Conservation (phyloP, 345 rosid species). For the Eucalyptus cloeziana region DNA sequence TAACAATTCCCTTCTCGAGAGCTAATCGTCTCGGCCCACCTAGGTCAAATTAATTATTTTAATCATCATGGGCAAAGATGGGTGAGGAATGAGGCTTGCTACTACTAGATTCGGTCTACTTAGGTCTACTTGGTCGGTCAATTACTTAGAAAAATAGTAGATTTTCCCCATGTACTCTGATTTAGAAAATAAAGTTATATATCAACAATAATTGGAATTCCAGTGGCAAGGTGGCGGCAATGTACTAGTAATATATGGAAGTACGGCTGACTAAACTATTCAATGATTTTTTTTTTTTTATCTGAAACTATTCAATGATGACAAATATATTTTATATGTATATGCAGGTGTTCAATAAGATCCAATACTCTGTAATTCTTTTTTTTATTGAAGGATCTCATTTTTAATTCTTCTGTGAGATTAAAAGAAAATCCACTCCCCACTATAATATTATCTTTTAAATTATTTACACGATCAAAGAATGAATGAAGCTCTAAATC, state of each 20-base stretch:
- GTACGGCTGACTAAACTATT: background rate
- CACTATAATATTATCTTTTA: background rate
- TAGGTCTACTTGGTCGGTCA: background rate
- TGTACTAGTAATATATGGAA: background rate
- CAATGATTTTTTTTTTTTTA: no score
- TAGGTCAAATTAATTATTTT: background rate
- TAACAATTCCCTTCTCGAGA: background rate
- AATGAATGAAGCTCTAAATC: background rate
- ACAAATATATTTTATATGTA: background rate
- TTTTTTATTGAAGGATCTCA: background rate
- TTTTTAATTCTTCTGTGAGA: background rate
- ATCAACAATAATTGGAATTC: background rate
- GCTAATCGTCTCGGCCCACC: no score
- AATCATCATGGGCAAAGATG: background rate
- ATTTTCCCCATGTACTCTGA: background rate
- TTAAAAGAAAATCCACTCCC: background rate
- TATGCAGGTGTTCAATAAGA: rapidly evolving
- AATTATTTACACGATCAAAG: background rate
- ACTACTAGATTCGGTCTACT: background rate
- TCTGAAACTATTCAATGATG: background rate
- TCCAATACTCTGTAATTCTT: background rate
- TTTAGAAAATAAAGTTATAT: background rate
- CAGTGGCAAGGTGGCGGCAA: background rate
- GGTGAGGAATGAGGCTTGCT: background rate
- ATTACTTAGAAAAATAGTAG: background rate